A percentile compares a stretch with the other conserved stretches of the same genome.
These are phyloP conservation scores for Coniferiporia sulphurascens DNA, from an alignment of 1,284 basidiomycete species.

Conservation along the genomic window DNA sequence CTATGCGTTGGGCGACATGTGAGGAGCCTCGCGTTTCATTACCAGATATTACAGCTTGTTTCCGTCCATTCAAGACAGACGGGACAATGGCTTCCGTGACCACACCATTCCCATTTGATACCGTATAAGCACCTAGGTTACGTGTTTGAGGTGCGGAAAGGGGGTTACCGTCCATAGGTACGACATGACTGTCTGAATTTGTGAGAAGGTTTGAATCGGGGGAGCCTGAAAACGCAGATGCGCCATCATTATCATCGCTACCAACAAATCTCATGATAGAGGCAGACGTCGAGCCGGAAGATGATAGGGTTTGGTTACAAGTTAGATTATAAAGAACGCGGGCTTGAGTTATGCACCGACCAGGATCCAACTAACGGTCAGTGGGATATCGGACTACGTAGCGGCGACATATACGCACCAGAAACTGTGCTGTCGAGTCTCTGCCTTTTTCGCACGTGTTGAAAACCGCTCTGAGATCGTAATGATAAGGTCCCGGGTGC, in stretches of 20 bases:
- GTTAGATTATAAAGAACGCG: constrained; percentile 27
- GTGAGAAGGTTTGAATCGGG: constrained; percentile 39
- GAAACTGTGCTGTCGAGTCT: constrained; percentile 43
- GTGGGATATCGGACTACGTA: neutral
- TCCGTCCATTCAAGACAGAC: constrained; percentile 11
- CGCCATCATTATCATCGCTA: constrained; percentile 39
- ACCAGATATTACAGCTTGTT: constrained; percentile 1
- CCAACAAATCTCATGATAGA: constrained; percentile 53
- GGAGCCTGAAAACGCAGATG: constrained; percentile 42
- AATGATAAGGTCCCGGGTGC: neutral
- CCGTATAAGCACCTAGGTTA: constrained; percentile 1
- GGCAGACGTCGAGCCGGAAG: constrained; percentile 22
- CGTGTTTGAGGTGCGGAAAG: constrained; percentile 33
- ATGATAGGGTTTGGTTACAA: constrained; percentile 26
- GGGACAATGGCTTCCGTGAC: neutral
- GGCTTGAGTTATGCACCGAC: constrained; percentile 24
- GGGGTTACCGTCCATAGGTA: constrained; percentile 31
- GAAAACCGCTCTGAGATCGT: neutral
- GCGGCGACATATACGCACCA: constrained; percentile 25
- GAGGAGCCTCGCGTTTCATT: neutral
- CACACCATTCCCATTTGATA: constrained; percentile 23
- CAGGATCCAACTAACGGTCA: constrained; percentile 9
- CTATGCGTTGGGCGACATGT: constrained; percentile 49
- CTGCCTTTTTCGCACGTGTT: constrained; percentile 58
- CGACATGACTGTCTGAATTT: constrained; percentile 47